phyloP scores from a whole-genome alignment of 352 stramenopile species.

The Globisporangium heterothallicum region DNA sequence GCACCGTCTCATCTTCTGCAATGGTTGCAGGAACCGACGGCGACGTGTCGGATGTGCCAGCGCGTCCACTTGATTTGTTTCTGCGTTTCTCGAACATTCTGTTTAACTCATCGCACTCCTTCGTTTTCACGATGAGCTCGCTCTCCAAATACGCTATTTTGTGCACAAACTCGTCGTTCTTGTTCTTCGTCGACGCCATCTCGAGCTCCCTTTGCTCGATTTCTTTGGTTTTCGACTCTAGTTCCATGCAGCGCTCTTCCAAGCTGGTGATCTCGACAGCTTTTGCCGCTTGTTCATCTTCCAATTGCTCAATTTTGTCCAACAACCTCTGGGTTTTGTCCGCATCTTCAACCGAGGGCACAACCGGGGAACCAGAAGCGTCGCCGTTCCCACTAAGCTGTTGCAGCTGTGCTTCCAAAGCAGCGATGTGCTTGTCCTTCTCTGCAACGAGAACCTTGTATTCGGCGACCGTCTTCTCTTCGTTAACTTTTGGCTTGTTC shows the following conservation, averaged over 20 bases:
- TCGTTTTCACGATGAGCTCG: constrained; percentile 42
- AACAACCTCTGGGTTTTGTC: constrained; percentile 31
- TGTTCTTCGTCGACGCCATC: constrained; percentile 27
- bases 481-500: constrained; percentile 87
- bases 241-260: constrained; percentile 49
- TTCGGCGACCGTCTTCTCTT: constrained; percentile 87
- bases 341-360: constrained; percentile 5
- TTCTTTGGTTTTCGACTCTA: constrained; percentile 36
- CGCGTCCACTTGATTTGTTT: constrained; percentile 4
- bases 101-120: constrained; percentile 45
- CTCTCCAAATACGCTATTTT: constrained; percentile 46
- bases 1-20: not conserved
- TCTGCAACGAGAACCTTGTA: constrained; percentile 59
- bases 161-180: constrained; percentile 46
- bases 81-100: constrained; percentile 19
- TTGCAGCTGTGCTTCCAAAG: constrained; percentile 30
- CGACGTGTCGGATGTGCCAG: not conserved
- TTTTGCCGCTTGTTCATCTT: constrained; percentile 60
- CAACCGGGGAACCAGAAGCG: not conserved
- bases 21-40: constrained; percentile 1
- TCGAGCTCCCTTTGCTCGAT: constrained; percentile 35
- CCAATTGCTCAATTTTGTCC: constrained; percentile 46
- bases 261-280: constrained; percentile 39
- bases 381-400: constrained; percentile 11
- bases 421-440: constrained; percentile 51